phyloP scores from a whole-genome alignment of 805 yeast genomes.

The Candida michaelii region DNA sequence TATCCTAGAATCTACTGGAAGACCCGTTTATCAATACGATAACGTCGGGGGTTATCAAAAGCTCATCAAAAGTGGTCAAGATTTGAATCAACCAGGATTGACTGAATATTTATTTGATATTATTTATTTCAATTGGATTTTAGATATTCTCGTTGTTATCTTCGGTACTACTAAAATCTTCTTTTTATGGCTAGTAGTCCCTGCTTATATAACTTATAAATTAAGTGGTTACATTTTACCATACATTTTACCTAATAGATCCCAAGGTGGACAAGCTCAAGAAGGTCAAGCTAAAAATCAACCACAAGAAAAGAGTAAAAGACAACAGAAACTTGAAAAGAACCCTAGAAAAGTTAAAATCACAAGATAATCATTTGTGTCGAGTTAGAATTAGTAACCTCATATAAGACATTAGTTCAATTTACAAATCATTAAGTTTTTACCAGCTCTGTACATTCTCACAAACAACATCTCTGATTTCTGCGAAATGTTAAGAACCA shows the following conservation, averaged over 20 bases:
- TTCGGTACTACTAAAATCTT: constrained; percentile 62
- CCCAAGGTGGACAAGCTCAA: constrained; percentile 3
- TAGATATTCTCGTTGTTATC: constrained; percentile 52
- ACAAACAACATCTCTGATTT: too few species aligned
- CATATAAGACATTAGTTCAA: too few species aligned
- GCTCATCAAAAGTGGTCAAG: constrained; percentile 56
- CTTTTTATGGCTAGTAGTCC: constrained; percentile 52
- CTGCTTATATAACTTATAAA: constrained; percentile 52
- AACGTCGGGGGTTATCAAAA: constrained; percentile 30
- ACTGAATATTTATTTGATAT: constrained; percentile 74
- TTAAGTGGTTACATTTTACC: constrained; percentile 35
- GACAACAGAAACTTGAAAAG: constrained; percentile 19
- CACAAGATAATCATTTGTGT: background rate
- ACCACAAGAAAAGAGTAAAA: constrained; percentile 17
- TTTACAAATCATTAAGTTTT: too few species aligned
- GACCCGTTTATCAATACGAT: constrained; percentile 48
- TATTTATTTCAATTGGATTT: constrained; percentile 61
- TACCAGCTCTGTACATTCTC: too few species aligned
- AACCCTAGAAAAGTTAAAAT: constrained; percentile 9
- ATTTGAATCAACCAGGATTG: constrained; percentile 60
- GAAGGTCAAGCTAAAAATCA: constrained; percentile 2
- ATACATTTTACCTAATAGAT: constrained; percentile 7
- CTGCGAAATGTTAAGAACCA: constrained; percentile 10
- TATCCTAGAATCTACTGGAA: constrained; percentile 56
- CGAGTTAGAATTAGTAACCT: background rate